Base-by-base conservation (phyloP, 805 yeast genomes). In the Candida hungchunana region DNA sequence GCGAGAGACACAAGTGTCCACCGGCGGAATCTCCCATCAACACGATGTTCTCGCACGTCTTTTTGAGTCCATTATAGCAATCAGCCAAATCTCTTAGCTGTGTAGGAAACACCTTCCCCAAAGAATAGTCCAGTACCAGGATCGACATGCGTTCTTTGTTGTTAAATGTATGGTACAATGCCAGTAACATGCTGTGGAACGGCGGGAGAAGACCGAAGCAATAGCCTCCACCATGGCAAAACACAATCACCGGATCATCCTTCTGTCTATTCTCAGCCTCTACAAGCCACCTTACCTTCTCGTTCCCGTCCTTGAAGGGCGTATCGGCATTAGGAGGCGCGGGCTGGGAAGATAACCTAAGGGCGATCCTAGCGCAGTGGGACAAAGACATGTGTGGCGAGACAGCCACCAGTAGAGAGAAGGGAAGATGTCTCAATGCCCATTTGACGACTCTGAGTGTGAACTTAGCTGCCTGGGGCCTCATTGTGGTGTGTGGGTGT, bases 11-110 rank as follows among this genome's bases (percentile, higher is more conserved):
- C 21, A 59, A 39, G 29, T 55, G 53, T 1, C 55, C 63, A 12
- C 64, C 63, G 8, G 55, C 54, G 6, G 62, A 58, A 30, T 59
- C 64, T 10, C 64, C 64, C 12, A 45, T 29, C 2, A 54, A 34
- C 7, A 46, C 39, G 26, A 56, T 42, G 24, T 50, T 37, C 31
- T 44, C 33, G 9, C 32, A 40, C 2, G 44, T 23, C 20, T 40
- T 18, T 12, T 30, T 18, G 18, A 58, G 34, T 3, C 32, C 32
- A 15, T 43, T 30, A 31, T 48, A 54, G n/a, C 47, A 34, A 1
- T 36, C 36, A 23, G 35, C 34, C 3, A 44, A 36, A 35, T 59
- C 58, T 10, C 39, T n/a, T 15, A 58, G 38, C 37, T 57, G 63
- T 9, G 37, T 38, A 6, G 64, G 62, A 37, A 39, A 50, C 22